Base-by-base conservation (phyloP, 805 yeast genomes). In the Teunomyces barrocoloradensis region DNA sequence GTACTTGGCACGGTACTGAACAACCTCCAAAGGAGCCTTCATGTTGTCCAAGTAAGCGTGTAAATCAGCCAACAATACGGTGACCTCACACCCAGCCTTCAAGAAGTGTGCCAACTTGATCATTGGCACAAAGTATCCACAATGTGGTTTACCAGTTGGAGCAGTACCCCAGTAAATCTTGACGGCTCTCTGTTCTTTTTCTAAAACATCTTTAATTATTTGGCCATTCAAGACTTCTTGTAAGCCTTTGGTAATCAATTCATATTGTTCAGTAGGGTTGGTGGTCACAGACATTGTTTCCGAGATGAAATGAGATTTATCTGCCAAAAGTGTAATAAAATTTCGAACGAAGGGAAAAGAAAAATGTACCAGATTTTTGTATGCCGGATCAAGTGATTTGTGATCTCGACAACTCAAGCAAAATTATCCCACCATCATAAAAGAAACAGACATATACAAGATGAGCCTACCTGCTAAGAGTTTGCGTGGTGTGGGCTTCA, bases 151-250 rank as follows among this genome's bases (percentile, higher is more conserved):
- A 45, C 99, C 99, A 4, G 99, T 94, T 51, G 99, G 98, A 6
- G 99, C 99, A 17, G 98, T 91, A 56, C 99, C 99, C 98, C 97
- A 94, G 81, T 94, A 94, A 61, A 94, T 71, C 61, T 82, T 87
- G 56, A 95, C 69, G 11, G 94, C 88, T 59, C 96, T 82, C 59
- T 89, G 81, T 61, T 89, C 86, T 46, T 79, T 84, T 63, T 87
- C 94, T 51, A 91, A 74, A 29, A 89, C 82, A 62, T 89, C 80
- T 63, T 87, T 87, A 69, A 92, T 88, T 68, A 90, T 89, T 67
- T 87, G 91, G 34, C 82, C 85, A 66, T 92, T 89, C 50, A 94
- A 79, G 44, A 87, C 92, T 74, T 94, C 99, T 69, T 94, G 98
- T 50, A 94, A 80, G 63, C 85, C 84, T 64, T 85, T 84, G 39